These are phyloP conservation scores for Serendipita sp. DNA, from an alignment of 768 basidiomycete species.

Conservation along the genomic window DNA sequence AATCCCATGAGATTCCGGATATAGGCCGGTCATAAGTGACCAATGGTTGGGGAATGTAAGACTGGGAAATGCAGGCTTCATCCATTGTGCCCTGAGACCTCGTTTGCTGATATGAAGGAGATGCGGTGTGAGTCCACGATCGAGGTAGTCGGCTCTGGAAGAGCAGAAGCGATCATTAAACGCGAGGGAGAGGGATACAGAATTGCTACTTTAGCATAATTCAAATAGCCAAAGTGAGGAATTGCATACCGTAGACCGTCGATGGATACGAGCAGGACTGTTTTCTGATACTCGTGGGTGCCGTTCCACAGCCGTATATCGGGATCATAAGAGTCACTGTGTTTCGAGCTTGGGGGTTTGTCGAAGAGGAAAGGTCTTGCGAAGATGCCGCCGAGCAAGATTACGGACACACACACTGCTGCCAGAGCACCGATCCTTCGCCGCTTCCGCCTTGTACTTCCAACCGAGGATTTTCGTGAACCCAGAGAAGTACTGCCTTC, in stretches of 20 bases:
- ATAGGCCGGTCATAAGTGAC: conserved; percentile 76
- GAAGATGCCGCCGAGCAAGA: neutral
- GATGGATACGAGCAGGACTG: conserved; percentile 71
- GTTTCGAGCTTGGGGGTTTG: neutral
- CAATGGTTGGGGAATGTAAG: conserved; percentile 58
- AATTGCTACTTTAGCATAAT: neutral
- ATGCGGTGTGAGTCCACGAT: conserved; percentile 72
- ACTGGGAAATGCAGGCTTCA: conserved; percentile 73
- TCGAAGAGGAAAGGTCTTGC: neutral
- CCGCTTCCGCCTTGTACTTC: neutral
- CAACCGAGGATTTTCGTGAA: neutral
- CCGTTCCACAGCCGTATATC: conserved; percentile 40
- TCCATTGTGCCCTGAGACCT: conserved; percentile 73
- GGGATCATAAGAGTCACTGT: neutral
- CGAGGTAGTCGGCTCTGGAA: conserved; percentile 66
- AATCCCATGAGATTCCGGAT: conserved; percentile 82
- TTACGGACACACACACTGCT: neutral
- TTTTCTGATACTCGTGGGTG: conserved; percentile 65
- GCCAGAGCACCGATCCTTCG: neutral
- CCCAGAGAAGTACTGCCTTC: neutral
- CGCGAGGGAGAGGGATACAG: conserved; percentile 8
- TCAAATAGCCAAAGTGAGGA: neutral
- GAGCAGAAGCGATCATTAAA: neutral
- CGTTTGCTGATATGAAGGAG: conserved; percentile 62
- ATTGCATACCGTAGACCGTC: conserved; percentile 56